Percentiles rank a stretch among this genome's conserved stretches.
Evolutionary conservation across 495 filamentous ascomycete genomes (phyloP).

Genomic region (Annulohypoxylon nitens): DNA sequence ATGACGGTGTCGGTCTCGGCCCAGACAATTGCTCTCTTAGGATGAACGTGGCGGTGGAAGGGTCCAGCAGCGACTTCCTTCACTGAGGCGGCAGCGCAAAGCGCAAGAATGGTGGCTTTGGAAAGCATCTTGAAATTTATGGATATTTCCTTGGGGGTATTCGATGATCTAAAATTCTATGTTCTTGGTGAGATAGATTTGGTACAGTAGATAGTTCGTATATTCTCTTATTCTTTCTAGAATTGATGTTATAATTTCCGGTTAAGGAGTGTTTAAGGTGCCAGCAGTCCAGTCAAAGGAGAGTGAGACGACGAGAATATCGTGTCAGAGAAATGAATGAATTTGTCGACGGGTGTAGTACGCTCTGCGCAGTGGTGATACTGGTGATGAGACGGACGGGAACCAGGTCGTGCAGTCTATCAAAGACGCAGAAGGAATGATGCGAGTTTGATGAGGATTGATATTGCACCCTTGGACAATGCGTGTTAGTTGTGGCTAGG

Average conservation of each 20-base stretch:
- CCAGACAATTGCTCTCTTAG: conserved; percentile 47
- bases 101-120: conserved; percentile 49
- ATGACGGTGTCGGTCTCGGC: conserved; percentile 49
- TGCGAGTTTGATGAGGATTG: conserved; percentile 45
- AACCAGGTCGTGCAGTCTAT: conserved; percentile 47
- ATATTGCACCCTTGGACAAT: conserved; percentile 45
- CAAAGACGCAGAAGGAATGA: conserved; percentile 50
- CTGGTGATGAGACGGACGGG: conserved; percentile 27
- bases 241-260: conserved; percentile 32
- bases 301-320: conserved; percentile 41
- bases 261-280: conserved; percentile 48
- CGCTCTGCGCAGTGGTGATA: conserved; percentile 46
- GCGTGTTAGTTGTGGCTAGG: conserved; percentile 20
- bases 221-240: conserved; percentile 15
- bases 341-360: conserved; percentile 42
- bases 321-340: conserved; percentile 45
- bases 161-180: conserved; percentile 3
- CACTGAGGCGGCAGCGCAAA: conserved; percentile 47
- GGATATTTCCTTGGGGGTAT: conserved; percentile 6
- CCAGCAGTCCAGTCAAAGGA: conserved; percentile 50
- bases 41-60: conserved; percentile 48
- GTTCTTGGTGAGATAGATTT: conserved; percentile 19
- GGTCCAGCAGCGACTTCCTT: conserved; percentile 43
- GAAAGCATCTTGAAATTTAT: conserved; percentile 41
- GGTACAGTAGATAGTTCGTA: conserved; percentile 20